Evolutionary conservation across 148 eudicot genomes (phyloP).

Genomic region (Silene uniflora): DNA sequence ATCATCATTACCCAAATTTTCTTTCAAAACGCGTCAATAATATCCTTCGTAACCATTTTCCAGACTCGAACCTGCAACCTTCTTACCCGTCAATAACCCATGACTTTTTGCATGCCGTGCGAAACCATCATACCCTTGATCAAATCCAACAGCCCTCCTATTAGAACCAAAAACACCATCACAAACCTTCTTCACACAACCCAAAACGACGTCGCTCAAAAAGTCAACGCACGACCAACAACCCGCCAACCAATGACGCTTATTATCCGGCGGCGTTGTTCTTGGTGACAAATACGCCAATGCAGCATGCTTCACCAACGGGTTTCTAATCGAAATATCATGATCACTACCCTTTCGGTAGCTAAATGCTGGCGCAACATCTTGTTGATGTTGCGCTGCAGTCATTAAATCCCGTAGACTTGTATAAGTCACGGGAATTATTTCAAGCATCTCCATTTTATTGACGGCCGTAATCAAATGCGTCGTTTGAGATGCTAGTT

Average conservation of each 20-base stretch:
- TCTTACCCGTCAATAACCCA: neutral
- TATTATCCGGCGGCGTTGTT: neutral
- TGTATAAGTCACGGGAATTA: neutral
- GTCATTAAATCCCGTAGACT: slow-evolving; percentile 4
- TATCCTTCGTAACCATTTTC: neutral
- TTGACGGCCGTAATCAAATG: neutral
- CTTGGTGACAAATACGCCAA: slow-evolving; percentile 11
- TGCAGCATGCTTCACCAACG: slow-evolving; percentile 8
- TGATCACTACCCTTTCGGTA: neutral
- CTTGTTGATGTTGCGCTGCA: neutral
- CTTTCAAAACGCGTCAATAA: neutral
- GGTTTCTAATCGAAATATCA: neutral
- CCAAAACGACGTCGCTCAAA: neutral
- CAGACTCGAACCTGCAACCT: neutral
- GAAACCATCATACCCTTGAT: neutral
- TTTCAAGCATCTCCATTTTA: slow-evolving; percentile 4
- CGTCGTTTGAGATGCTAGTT: neutral
- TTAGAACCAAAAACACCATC: neutral
- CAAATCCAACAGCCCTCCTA: neutral
- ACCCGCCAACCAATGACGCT: neutral
- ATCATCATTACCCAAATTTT: neutral
- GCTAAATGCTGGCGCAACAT: neutral
- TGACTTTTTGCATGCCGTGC: neutral
- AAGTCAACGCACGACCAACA: slow-evolving; percentile 10
- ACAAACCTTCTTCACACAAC: neutral